Evolutionary conservation across 768 basidiomycete genomes (phyloP).

Genomic region (Rhodotorula graminis): DNA sequence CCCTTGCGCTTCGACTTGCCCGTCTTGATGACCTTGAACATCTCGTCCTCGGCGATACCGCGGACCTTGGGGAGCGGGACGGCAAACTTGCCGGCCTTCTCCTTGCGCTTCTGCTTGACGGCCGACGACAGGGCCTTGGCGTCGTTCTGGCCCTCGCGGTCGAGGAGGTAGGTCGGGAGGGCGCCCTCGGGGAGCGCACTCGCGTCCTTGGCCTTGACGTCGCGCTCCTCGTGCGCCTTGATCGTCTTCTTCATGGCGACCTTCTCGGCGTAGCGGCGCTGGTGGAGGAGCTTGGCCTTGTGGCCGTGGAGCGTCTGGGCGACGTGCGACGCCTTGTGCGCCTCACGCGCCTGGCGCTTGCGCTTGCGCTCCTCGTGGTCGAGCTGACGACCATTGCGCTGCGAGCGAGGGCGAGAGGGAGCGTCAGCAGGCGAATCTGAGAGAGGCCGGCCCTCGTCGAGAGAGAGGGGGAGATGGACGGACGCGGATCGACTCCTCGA

Average conservation of each 20-base stretch:
- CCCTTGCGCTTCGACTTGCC: conserved; percentile 93
- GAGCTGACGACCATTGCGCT: conserved; percentile 85
- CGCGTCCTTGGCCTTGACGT: conserved; percentile 84
- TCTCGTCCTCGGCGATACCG: conserved; percentile 98
- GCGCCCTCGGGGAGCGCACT: conserved; percentile 80
- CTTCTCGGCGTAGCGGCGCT: conserved; percentile 93
- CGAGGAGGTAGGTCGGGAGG: conserved; percentile 88
- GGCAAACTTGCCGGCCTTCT: conserved; percentile 96
- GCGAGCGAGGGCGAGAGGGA: not conserved
- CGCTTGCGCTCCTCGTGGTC: conserved; percentile 92
- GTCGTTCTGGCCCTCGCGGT: conserved; percentile 96
- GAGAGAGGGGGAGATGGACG: not conserved
- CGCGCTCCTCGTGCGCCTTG: conserved; percentile 97
- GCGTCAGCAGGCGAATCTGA: not conserved
- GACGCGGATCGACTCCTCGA: conserved; percentile 89
- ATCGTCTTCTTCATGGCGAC: conserved; percentile 99
- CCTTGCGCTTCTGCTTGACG: conserved; percentile 97
- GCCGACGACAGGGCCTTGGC: conserved; percentile 93
- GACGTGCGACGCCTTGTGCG: conserved; percentile 61
- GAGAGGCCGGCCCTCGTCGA: not conserved
- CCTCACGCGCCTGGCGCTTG: conserved; percentile 50
- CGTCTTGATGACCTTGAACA: conserved; percentile 98
- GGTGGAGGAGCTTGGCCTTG: conserved; percentile 96
- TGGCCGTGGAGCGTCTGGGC: conserved; percentile 94
- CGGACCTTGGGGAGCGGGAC: conserved; percentile 95